These are phyloP conservation scores for Tolypocladium tropicale DNA, from an alignment of 2,329 filamentous ascomycete species.

Conservation along the genomic window DNA sequence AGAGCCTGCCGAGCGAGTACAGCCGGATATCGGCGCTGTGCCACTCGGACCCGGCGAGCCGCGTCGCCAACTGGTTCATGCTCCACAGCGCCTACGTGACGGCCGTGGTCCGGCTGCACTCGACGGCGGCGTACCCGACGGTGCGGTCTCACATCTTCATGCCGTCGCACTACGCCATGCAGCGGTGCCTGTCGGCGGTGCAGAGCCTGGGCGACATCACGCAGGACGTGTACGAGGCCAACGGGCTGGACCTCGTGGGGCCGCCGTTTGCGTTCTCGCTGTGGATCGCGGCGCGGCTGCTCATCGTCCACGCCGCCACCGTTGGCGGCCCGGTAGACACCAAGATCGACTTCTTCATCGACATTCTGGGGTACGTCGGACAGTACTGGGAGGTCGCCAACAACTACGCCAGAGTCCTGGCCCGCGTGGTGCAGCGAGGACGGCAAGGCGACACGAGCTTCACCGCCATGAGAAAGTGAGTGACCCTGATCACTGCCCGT, in stretches of 20 bases:
- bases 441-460: conserved; percentile 25
- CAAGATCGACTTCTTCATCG: conserved; percentile 32
- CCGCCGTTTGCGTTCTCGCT: conserved; percentile 34
- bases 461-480: conserved; percentile 29
- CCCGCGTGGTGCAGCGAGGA: conserved; percentile 25
- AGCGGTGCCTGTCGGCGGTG: conserved; percentile 31
- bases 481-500: neutral
- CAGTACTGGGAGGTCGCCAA: conserved; percentile 33
- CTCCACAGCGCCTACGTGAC: conserved; percentile 34
- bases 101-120: conserved; percentile 32
- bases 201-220: conserved; percentile 32
- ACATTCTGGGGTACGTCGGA: conserved; percentile 28
- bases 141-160: conserved; percentile 29
- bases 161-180: conserved; percentile 33
- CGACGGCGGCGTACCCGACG: conserved; percentile 31
- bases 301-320: conserved; percentile 30
- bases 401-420: conserved; percentile 30
- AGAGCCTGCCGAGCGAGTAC: conserved; percentile 32
- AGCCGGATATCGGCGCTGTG: conserved; percentile 33
- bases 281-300: conserved; percentile 30
- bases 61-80: conserved; percentile 37
- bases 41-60: conserved; percentile 32
- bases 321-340: conserved; percentile 25
- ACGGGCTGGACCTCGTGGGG: conserved; percentile 29
- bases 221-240: conserved; percentile 31